Percentiles rank a stretch among this genome's conserved stretches.
phyloP scores from a whole-genome alignment of 2,329 filamentous ascomycete genomes.

The Aureobasidium musti region DNA sequence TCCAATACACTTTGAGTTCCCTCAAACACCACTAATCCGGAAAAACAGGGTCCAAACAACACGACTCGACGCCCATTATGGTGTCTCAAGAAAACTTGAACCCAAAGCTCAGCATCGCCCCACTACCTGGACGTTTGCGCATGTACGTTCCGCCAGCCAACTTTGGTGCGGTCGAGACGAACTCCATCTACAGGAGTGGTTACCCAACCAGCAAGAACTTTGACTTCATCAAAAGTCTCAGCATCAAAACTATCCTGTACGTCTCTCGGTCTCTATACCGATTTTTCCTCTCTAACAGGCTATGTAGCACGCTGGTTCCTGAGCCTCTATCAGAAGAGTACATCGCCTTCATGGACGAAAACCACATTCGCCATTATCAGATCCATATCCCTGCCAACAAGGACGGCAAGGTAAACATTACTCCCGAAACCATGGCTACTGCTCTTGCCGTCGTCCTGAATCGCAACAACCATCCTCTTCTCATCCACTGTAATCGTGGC shows the following conservation, averaged over 20 bases:
- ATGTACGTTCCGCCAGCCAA: conserved; percentile 62
- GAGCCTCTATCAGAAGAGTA: conserved; percentile 53
- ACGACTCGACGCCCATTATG: not conserved
- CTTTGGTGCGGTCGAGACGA: conserved; percentile 72
- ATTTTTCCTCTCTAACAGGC: not conserved
- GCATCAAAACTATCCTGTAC: conserved; percentile 78
- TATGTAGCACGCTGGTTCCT: conserved; percentile 53
- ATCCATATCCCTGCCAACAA: conserved; percentile 89
- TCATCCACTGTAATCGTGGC: conserved; percentile 93
- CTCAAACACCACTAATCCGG: not conserved
- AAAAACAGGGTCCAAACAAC: not conserved
- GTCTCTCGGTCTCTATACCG: conserved; percentile 36
- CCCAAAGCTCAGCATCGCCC: conserved; percentile 19
- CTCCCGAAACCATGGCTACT: conserved; percentile 65
- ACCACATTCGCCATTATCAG: conserved; percentile 70
- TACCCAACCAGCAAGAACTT: conserved; percentile 74
- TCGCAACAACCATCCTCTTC: conserved; percentile 71
- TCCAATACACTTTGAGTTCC: not conserved
- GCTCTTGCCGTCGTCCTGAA: conserved; percentile 74
- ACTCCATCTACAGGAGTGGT: conserved; percentile 75
- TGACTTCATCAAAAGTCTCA: conserved; percentile 65
- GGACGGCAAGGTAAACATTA: conserved; percentile 64
- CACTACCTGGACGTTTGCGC: conserved; percentile 39
- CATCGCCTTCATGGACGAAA: conserved; percentile 62
- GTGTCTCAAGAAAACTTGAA: conserved; percentile 21